These are phyloP conservation scores for Plasmodium falciparum DNA, from an alignment of 169 alveolate genomes.

Conservation along the genomic window DNA sequence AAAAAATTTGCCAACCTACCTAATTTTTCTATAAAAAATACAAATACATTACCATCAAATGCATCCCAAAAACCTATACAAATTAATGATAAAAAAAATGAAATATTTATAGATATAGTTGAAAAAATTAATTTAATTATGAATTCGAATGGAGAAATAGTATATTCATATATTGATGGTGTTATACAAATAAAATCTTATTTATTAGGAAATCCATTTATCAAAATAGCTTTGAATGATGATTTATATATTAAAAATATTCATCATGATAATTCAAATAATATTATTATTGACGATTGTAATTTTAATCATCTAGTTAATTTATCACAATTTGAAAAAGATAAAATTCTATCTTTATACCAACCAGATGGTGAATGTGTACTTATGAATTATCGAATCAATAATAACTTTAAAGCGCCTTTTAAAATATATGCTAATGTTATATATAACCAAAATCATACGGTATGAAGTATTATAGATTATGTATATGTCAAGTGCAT, in stretches of 20 bases:
- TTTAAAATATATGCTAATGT: slow-evolving; percentile 80
- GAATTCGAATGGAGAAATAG: slow-evolving; percentile 91
- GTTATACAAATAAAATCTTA: slow-evolving; percentile 93
- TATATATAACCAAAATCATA: slow-evolving; percentile 26
- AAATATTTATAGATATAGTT: slow-evolving; percentile 82
- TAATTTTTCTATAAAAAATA: slow-evolving; percentile 35
- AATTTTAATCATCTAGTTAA: slow-evolving; percentile 94
- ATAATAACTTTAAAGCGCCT: slow-evolving; percentile 85
- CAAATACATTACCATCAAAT: slow-evolving; percentile 86
- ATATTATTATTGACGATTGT: slow-evolving; percentile 87
- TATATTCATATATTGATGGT: slow-evolving; percentile 94
- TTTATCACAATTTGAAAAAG: slow-evolving; percentile 86
- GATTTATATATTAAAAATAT: slow-evolving; percentile 79
- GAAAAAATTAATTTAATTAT: slow-evolving; percentile 88
- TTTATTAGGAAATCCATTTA: slow-evolving; percentile 91
- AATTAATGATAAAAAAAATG: slow-evolving; percentile 58
- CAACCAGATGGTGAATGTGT: slow-evolving; percentile 98
- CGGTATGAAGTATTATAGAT: slow-evolving; percentile 33
- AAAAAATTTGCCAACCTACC: slow-evolving; percentile 21
- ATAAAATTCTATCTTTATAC: slow-evolving; percentile 89
- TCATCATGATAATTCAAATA: slow-evolving; percentile 50
- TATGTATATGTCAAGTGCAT: neutral
- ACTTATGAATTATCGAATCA: slow-evolving; percentile 95
- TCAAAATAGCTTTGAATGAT: slow-evolving; percentile 91
- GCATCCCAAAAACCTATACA: slow-evolving; percentile 89